Conservation (phyloP, 768 basidiomycete species). For the Pisolithus orientalis region DNA sequence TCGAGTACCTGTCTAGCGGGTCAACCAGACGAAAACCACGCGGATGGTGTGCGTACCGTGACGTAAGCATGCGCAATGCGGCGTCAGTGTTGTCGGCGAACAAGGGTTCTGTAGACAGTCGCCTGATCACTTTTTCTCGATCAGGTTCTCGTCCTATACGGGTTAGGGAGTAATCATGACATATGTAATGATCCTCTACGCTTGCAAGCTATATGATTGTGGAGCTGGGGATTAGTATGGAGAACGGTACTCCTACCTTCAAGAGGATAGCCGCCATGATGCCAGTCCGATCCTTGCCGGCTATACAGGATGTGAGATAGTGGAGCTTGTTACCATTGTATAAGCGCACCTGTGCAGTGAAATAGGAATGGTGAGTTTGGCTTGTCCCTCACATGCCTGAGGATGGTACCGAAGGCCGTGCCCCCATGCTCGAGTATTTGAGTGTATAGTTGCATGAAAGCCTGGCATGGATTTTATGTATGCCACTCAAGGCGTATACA, state of each 20-base stretch:
- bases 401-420: constrained; percentile 58
- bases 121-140: constrained; percentile 60
- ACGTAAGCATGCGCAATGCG: constrained; percentile 79
- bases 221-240: background rate
- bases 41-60: constrained; percentile 43
- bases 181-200: constrained; percentile 57
- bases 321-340: background rate
- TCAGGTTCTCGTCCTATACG: constrained; percentile 76
- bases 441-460: constrained; percentile 74
- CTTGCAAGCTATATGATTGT: constrained; percentile 54
- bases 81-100: constrained; percentile 71
- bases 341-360: constrained; percentile 60
- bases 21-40: background rate
- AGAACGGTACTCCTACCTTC: constrained; percentile 38
- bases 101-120: constrained; percentile 63
- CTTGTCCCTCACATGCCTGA: constrained; percentile 67
- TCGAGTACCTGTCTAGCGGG: constrained; percentile 47
- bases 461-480: constrained; percentile 32
- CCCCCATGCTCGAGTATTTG: constrained; percentile 77
- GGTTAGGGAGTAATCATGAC: constrained; percentile 72
- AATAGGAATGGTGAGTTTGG: constrained; percentile 62
- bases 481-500: background rate
- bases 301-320: constrained; percentile 24
- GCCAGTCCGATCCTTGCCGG: constrained; percentile 82
- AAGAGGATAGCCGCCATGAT: constrained; percentile 67